These are phyloP conservation scores for Chondrus crispus DNA, from an alignment of 23 red algal species.

Conservation along the genomic window DNA sequence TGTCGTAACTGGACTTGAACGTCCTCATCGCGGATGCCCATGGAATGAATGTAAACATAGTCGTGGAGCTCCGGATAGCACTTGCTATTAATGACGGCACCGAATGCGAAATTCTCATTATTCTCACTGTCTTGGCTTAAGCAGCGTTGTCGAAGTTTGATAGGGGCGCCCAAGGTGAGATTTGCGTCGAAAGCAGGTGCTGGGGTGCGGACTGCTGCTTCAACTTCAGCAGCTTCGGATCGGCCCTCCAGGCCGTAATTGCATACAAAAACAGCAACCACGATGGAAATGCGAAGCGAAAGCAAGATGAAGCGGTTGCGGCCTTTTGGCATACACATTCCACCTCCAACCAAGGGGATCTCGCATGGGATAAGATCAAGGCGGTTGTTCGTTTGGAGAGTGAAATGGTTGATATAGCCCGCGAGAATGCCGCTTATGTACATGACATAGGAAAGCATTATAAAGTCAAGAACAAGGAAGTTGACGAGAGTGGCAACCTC, in stretches of 20 bases:
- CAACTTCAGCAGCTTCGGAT: not conserved
- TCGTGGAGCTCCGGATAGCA: not conserved
- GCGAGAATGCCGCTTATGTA: not conserved
- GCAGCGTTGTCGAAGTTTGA: not conserved
- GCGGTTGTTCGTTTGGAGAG: not conserved
- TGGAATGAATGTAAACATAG: not conserved
- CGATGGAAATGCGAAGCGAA: not conserved
- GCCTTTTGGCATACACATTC: not conserved
- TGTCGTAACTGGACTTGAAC: not conserved
- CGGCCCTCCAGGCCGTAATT: not conserved
- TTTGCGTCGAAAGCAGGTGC: not conserved
- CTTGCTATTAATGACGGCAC: not conserved
- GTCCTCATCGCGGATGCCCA: too few species aligned
- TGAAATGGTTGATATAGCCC: not conserved
- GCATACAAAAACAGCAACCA: not conserved
- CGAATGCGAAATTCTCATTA: not conserved
- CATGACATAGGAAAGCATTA: not conserved
- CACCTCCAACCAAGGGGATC: not conserved
- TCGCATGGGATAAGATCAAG: not conserved
- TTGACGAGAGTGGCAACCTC: not conserved
- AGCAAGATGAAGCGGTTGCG: not conserved
- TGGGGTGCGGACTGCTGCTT: not conserved
- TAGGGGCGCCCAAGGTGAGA: not conserved
- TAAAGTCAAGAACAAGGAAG: not conserved
- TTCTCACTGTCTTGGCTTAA: not conserved